These are phyloP conservation scores for Botryotinia globosa DNA, from an alignment of 2,329 filamentous ascomycete species.

Conservation along the genomic window DNA sequence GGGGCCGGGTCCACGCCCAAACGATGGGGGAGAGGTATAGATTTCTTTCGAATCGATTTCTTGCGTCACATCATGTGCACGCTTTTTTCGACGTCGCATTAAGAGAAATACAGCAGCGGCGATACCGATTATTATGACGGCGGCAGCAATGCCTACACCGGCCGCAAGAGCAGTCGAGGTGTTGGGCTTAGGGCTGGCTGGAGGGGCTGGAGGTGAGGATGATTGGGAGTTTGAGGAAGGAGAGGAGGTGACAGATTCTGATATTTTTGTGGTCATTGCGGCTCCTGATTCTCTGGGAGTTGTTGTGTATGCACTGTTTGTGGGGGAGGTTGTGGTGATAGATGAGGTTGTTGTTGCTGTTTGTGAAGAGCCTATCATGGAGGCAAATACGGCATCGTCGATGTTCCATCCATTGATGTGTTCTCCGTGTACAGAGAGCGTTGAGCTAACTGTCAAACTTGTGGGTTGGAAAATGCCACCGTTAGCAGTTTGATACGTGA, in stretches of 20 bases:
- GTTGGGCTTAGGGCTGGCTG: background rate
- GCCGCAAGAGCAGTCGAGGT: background rate
- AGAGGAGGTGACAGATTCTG: background rate
- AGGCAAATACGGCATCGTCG: slow-evolving; percentile 3
- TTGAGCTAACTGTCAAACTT: slow-evolving; percentile 6
- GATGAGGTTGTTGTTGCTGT: background rate
- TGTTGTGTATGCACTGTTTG: background rate
- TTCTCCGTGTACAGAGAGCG: slow-evolving; percentile 8
- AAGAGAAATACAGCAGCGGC: background rate
- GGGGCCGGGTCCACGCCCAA: no score
- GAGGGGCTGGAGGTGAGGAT: background rate
- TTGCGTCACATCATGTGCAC: background rate
- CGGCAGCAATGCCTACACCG: background rate
- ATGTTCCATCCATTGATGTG: slow-evolving; percentile 20
- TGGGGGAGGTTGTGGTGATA: background rate
- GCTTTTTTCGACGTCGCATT: background rate
- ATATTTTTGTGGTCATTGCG: background rate
- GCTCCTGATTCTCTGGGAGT: background rate
- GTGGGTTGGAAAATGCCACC: slow-evolving; percentile 14
- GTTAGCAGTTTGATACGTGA: slow-evolving; percentile 12
- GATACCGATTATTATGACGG: background rate
- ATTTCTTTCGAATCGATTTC: background rate
- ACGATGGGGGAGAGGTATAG: background rate
- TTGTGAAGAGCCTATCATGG: background rate
- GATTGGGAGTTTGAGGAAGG: background rate